phyloP scores from a whole-genome alignment of 1,139 yeast genomes.

The Lodderomyces jiufengensis region DNA sequence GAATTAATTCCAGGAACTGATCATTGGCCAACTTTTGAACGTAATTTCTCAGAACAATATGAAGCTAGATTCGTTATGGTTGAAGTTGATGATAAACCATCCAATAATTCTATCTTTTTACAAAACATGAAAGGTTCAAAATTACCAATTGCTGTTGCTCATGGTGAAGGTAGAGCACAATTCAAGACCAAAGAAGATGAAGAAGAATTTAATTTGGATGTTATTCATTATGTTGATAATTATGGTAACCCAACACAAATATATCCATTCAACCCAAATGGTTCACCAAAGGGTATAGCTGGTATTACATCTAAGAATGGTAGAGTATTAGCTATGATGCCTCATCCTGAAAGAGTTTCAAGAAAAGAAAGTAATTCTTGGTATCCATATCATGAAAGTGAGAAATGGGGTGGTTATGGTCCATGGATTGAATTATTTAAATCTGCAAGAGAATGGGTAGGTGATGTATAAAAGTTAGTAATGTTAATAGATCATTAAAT shows the following conservation, averaged over 20 bases:
- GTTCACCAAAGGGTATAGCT: slow-evolving; percentile 89
- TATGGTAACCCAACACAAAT: slow-evolving; percentile 77
- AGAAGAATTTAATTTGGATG: slow-evolving; percentile 45
- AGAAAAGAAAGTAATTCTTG: slow-evolving; percentile 88
- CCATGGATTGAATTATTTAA: slow-evolving; percentile 96
- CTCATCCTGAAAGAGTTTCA: slow-evolving; percentile 96
- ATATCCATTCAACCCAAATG: slow-evolving; percentile 96
- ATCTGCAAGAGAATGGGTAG: slow-evolving; percentile 95
- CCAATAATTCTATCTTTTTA: slow-evolving; percentile 67
- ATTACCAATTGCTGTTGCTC: slow-evolving; percentile 96
- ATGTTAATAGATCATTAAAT: too few relatives aligned
- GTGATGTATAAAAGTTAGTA: slow-evolving; percentile 18
- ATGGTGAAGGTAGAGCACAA: slow-evolving; percentile 94
- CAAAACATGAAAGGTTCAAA: slow-evolving; percentile 89
- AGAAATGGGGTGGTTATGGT: slow-evolving; percentile 67
- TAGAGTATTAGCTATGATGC: slow-evolving; percentile 98
- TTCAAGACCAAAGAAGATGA: slow-evolving; percentile 48
- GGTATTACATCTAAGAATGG: slow-evolving; percentile 91
- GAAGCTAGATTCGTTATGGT: slow-evolving; percentile 95
- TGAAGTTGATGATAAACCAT: slow-evolving; percentile 56
- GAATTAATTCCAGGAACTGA: slow-evolving; percentile 92
- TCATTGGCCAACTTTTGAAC: slow-evolving; percentile 95
- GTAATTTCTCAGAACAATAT: slow-evolving; percentile 89
- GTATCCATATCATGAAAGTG: slow-evolving; percentile 71
- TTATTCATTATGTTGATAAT: slow-evolving; percentile 83